These are phyloP conservation scores for Seiridium unicorne DNA, from an alignment of 2,329 filamentous ascomycete species.

Conservation along the genomic window DNA sequence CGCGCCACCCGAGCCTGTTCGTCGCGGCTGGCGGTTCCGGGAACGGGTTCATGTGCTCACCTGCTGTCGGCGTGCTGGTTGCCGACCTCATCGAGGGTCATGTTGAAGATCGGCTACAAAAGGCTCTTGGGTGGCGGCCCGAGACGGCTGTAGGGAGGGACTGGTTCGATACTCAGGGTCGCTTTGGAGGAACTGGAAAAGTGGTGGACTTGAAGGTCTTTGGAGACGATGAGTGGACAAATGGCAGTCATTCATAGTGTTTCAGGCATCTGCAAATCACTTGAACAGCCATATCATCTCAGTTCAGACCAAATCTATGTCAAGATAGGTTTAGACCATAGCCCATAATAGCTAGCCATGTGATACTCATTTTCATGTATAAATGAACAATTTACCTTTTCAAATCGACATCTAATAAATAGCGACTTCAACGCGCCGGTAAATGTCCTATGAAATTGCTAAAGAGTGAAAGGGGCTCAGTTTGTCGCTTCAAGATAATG, in stretches of 20 bases:
- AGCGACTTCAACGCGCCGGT: no score
- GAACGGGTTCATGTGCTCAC: conserved; percentile 53
- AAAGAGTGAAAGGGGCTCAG: no score
- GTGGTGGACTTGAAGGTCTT: conserved; percentile 42
- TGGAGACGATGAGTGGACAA: background rate
- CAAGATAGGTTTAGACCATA: no score
- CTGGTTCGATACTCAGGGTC: conserved; percentile 41
- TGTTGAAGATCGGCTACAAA: conserved; percentile 38
- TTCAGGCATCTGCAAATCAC: background rate
- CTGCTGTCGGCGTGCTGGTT: conserved; percentile 48
- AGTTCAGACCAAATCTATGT: no score
- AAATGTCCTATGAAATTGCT: no score
- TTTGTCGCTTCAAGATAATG: no score
- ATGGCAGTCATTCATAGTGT: background rate
- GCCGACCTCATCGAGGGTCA: conserved; percentile 44
- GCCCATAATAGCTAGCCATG: no score
- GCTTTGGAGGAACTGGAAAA: conserved; percentile 43
- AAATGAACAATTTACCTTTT: no score
- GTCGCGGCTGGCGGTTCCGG: conserved; percentile 50
- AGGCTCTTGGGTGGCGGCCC: conserved; percentile 48
- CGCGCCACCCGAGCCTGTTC: conserved; percentile 33
- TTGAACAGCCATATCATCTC: no score
- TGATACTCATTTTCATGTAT: no score
- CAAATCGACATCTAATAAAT: no score
- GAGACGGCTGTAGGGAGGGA: conserved; percentile 43